Conservation (phyloP, 805 yeast species). For the Zygotorulaspora florentina region DNA sequence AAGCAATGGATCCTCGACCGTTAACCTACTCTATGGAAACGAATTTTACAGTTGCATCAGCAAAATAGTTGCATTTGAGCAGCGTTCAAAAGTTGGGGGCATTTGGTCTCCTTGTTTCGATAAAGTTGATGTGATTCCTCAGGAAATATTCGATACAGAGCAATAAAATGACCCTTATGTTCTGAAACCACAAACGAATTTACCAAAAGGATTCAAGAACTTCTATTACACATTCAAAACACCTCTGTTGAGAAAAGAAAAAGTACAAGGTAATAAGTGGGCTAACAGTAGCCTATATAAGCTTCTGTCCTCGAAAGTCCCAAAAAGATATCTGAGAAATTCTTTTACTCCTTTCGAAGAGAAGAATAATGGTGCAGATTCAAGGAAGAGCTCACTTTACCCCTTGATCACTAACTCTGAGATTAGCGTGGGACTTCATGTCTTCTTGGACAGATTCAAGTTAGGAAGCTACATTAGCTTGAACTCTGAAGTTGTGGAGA, state of each 20-base stretch:
- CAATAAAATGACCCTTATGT: conserved; percentile 36
- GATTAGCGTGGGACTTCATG: conserved; percentile 13
- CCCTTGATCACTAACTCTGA: conserved; percentile 15
- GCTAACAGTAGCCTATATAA: conserved; percentile 17
- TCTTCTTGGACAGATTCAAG: conserved; percentile 7
- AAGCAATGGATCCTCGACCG: no score
- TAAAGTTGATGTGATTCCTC: conserved; percentile 21
- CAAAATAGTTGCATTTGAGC: conserved; percentile 43
- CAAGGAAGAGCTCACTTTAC: conserved; percentile 3
- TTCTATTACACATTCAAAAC: conserved; percentile 8
- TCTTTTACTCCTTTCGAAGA: conserved; percentile 16
- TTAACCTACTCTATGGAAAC: no score
- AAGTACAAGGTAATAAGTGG: conserved; percentile 5
- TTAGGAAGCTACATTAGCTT: conserved; percentile 9
- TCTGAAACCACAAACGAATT: conserved; percentile 21
- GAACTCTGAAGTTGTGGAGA: conserved; percentile 17
- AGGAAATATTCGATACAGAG: conserved; percentile 31
- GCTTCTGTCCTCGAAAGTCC: conserved; percentile 18
- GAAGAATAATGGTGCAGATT: neutral
- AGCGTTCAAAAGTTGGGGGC: conserved; percentile 41
- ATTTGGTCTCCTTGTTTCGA: conserved; percentile 36
- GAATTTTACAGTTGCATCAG: no score
- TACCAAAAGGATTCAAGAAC: conserved; percentile 16
- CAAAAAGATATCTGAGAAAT: conserved; percentile 18
- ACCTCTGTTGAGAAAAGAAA: conserved; percentile 4